Evolutionary conservation across 1,284 basidiomycete species (phyloP).

Genomic region (Cryptococcus sp.): DNA sequence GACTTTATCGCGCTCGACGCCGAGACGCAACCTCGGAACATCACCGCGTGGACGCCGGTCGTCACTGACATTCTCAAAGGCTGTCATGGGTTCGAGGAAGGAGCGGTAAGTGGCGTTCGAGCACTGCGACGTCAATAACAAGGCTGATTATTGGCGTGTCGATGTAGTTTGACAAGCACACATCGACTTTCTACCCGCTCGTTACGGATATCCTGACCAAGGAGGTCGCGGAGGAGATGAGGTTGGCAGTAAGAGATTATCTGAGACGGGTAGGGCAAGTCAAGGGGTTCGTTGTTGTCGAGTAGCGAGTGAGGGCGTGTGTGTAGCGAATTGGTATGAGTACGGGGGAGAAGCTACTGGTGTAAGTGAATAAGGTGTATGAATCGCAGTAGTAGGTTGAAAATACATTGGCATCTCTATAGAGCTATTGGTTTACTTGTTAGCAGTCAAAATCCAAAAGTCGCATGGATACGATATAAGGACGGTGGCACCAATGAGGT

Average conservation of each 20-base stretch:
- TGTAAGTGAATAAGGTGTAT: too few relatives aligned
- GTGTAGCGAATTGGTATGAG: too few relatives aligned
- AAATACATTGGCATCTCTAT: too few relatives aligned
- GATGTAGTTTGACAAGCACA: conserved; percentile 73
- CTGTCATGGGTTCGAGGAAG: conserved; percentile 84
- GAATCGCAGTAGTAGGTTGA: too few relatives aligned
- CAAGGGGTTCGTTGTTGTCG: conserved; percentile 24
- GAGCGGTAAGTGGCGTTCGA: conserved; percentile 66
- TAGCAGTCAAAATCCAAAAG: too few relatives aligned
- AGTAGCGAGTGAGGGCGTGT: too few relatives aligned
- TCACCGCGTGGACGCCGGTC: conserved; percentile 96
- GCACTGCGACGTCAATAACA: neutral
- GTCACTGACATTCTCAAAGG: conserved; percentile 91
- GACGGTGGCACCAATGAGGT: too few relatives aligned
- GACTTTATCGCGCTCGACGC: conserved; percentile 88
- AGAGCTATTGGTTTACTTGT: too few relatives aligned
- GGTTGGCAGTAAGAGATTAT: conserved; percentile 72
- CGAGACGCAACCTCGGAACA: conserved; percentile 93
- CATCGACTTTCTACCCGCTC: conserved; percentile 83
- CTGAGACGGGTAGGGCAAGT: conserved; percentile 59
- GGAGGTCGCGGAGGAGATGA: conserved; percentile 77
- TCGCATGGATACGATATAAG: too few relatives aligned
- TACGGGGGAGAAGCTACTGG: too few relatives aligned
- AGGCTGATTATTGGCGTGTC: neutral
- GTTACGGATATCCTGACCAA: conserved; percentile 76